Base-by-base conservation (phyloP, 495 filamentous ascomycete genomes). In the Haplographium delicatum region DNA sequence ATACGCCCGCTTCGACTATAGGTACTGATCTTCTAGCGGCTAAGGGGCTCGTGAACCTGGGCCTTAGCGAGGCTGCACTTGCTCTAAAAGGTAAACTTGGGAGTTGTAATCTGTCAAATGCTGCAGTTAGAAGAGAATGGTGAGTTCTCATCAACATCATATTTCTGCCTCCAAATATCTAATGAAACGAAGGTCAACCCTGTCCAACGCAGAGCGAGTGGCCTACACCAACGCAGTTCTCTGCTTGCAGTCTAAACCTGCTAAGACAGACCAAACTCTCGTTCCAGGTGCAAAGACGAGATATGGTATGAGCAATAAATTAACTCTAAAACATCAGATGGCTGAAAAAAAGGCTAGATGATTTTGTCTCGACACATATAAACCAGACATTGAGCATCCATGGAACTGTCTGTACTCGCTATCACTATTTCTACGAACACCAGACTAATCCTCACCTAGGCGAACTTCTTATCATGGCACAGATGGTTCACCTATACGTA, bases 401-500 rank as follows among this genome's bases (percentile, higher is more conserved):
- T 58, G 79, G 72, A 52, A 80, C 78, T 13, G 57, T 54, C 33
- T 44, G 44, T 49, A 8, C 19, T n/a, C 18, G 13, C 13, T 31
- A 3, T 51, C 59, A 51, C 23, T 4, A 16, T 28, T 4, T 16
- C 26, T 30, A 54, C 51, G 60, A 61, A 55, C 49, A 62, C 60
- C 34, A 64, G 72, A 57, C 65, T 68, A 5, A 64, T 64, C 15
- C 54, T 62, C 26, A 50, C n/a, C n/a, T 58, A 71, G 68, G 57
- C 64, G 46, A 81, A 76, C 53, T 86, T 90, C 67, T 66, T 86
- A 22, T 66, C 77, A 4, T 89, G 86, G 84, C 86, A 89, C 61
- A 72, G 86, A 26, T 86, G 82, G 64, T 89, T 82, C 60, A 68
- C 74, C 30, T 78, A 66, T 46, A 69, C 67, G 10, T 88, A 79